phyloP scores from a whole-genome alignment of 208 protist genomes.

The Tetramitus jugosus region DNA sequence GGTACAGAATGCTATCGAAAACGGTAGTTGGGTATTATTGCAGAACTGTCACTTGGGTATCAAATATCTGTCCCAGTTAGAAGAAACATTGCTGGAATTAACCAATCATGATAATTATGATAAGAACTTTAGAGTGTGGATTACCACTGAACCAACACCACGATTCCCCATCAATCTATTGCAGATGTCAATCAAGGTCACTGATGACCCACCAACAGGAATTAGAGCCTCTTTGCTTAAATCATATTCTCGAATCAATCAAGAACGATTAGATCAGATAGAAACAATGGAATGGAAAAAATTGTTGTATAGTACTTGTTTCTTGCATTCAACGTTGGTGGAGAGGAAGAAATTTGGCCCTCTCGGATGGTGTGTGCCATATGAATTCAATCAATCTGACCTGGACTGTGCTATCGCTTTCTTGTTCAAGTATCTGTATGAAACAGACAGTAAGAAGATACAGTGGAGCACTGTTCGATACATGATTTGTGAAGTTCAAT shows the following conservation, averaged over 20 bases:
- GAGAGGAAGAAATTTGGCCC: conserved; percentile 95
- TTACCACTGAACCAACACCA: conserved; percentile 57
- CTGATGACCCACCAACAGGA: conserved; percentile 91
- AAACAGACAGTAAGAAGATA: conserved; percentile 44
- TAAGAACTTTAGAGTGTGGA: conserved; percentile 58
- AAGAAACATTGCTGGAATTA: conserved; percentile 56
- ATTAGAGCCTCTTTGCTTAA: conserved; percentile 52
- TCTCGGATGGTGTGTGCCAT: conserved; percentile 95
- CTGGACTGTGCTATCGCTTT: conserved; percentile 58
- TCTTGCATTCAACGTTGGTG: conserved; percentile 91
- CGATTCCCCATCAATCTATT: conserved; percentile 68
- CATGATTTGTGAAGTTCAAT: conserved; percentile 77
- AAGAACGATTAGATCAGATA: conserved; percentile 55
- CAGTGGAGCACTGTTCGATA: conserved; percentile 64
- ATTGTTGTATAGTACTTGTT: conserved; percentile 74
- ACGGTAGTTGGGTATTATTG: conserved; percentile 63
- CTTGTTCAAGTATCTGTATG: conserved; percentile 61
- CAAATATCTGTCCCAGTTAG: conserved; percentile 50
- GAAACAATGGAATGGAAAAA: conserved; percentile 50
- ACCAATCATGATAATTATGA: conserved; percentile 29
- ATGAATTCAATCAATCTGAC: conserved; percentile 97
- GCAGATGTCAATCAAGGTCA: conserved; percentile 95
- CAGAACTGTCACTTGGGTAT: conserved; percentile 72
- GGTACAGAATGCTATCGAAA: conserved; percentile 47
- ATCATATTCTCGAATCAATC: conserved; percentile 47